Percentiles rank a stretch among this genome's conserved stretches.
Evolutionary conservation across 2,329 filamentous ascomycete genomes (phyloP).

Genomic region (Monilinia polystroma): DNA sequence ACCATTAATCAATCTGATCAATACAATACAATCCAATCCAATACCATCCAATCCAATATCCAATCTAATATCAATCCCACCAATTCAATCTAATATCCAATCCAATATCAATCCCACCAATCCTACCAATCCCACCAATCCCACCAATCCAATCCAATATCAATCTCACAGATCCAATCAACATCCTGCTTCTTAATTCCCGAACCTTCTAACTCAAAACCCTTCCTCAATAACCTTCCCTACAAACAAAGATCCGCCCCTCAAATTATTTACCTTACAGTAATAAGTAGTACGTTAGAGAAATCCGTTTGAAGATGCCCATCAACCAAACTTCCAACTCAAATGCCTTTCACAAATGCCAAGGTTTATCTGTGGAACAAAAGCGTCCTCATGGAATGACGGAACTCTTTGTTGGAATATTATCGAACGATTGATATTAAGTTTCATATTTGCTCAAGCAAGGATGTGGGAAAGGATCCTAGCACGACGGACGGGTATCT

Average conservation of each 20-base stretch:
- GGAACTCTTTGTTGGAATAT: neutral
- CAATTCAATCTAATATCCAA: neutral
- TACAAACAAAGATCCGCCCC: neutral
- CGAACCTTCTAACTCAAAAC: neutral
- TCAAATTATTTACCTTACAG: too few relatives aligned
- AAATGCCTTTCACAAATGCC: too few relatives aligned
- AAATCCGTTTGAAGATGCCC: too few relatives aligned
- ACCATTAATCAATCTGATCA: too few relatives aligned
- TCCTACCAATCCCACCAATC: too few relatives aligned
- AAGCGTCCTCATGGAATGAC: too few relatives aligned
- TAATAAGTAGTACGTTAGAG: too few relatives aligned
- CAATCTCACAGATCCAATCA: neutral
- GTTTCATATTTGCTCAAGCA: neutral
- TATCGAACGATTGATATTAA: neutral
- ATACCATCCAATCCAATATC: neutral
- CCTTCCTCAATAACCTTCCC: constrained; percentile 5
- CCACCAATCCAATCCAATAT: neutral
- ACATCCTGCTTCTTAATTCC: neutral
- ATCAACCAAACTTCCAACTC: too few relatives aligned
- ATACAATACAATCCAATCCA: neutral
- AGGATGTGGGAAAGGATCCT: neutral
- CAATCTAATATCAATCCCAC: neutral
- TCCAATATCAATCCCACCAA: neutral
- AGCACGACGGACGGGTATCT: too few relatives aligned
- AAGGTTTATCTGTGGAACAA: too few relatives aligned